Percentiles rank a stretch among this genome's conserved stretches.
Conservation (phyloP, 306 rosid species). For the Psophocarpus tetragonolobus region DNA sequence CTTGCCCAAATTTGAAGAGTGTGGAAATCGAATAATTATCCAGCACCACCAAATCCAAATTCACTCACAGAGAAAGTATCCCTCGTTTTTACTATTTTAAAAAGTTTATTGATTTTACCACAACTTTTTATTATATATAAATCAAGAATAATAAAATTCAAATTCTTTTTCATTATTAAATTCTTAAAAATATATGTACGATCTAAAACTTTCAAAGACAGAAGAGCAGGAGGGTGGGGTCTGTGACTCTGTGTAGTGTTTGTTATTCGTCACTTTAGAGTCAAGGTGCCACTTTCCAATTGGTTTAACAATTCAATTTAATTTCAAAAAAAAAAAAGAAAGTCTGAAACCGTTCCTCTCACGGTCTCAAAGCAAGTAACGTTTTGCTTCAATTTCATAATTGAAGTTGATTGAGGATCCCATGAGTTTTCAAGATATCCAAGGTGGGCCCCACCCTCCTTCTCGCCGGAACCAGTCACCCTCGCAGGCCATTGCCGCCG, state of each 20-base stretch:
- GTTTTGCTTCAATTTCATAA: neutral
- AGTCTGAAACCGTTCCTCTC: neutral
- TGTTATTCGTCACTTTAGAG: neutral
- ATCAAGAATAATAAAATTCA: no score
- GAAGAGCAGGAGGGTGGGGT: neutral
- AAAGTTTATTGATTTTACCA: no score
- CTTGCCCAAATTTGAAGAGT: neutral
- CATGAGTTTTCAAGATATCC: constrained; percentile 77
- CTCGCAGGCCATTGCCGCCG: constrained; percentile 72
- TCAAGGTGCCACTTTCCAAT: constrained; percentile 28
- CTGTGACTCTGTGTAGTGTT: no score
- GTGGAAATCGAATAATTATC: no score
- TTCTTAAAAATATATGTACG: neutral
- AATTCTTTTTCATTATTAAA: no score
- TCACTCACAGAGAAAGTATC: neutral
- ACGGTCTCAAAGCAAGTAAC: neutral
- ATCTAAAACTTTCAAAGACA: neutral
- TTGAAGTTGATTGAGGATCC: neutral
- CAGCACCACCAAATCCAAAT: no score
- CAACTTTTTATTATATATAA: no score
- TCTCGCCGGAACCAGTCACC: constrained; percentile 35
- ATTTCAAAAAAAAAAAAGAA: neutral
- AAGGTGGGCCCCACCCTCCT: constrained; percentile 31
- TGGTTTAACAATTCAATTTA: constrained; percentile 10
- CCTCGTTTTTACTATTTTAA: no score